A percentile compares a stretch with the other conserved stretches of the same genome.
Evolutionary conservation across 768 basidiomycete species (phyloP).

Genomic region (Termitomyces sp.): DNA sequence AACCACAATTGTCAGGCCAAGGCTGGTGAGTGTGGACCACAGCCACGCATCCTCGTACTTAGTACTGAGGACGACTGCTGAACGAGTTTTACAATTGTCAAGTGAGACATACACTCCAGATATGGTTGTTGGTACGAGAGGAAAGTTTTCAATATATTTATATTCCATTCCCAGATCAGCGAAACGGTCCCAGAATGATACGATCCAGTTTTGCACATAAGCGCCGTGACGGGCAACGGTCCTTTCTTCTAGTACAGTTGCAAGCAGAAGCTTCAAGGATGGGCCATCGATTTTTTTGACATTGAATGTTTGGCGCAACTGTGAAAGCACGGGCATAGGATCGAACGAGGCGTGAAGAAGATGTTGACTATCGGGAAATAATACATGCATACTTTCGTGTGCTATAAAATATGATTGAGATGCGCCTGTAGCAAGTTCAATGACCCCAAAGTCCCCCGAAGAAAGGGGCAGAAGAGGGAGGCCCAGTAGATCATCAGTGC

Average conservation of each 20-base stretch:
- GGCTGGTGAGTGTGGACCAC: slow-evolving; percentile 12
- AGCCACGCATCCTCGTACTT: slow-evolving; percentile 10
- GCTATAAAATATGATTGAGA: slow-evolving; percentile 19
- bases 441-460: slow-evolving; percentile 22
- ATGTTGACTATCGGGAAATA: slow-evolving; percentile 17
- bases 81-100: slow-evolving; percentile 18
- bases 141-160: slow-evolving; percentile 19
- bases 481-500: slow-evolving; percentile 15
- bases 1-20: slow-evolving; percentile 21
- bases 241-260: not conserved
- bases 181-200: slow-evolving; percentile 26
- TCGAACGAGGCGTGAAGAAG: slow-evolving; percentile 24
- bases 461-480: slow-evolving; percentile 33
- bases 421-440: slow-evolving; percentile 14
- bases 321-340: slow-evolving; percentile 11
- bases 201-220: slow-evolving; percentile 19
- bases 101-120: slow-evolving; percentile 26
- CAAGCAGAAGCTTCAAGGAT: slow-evolving; percentile 13
- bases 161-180: slow-evolving; percentile 3
- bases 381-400: slow-evolving; percentile 8
- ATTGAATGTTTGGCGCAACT: slow-evolving; percentile 16
- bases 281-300: slow-evolving; percentile 13
- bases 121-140: slow-evolving; percentile 27
- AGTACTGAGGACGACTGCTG: slow-evolving; percentile 19
- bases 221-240: not conserved